Base-by-base conservation (phyloP, 2,329 filamentous ascomycete genomes). In the Dactylellina cionopaga region DNA sequence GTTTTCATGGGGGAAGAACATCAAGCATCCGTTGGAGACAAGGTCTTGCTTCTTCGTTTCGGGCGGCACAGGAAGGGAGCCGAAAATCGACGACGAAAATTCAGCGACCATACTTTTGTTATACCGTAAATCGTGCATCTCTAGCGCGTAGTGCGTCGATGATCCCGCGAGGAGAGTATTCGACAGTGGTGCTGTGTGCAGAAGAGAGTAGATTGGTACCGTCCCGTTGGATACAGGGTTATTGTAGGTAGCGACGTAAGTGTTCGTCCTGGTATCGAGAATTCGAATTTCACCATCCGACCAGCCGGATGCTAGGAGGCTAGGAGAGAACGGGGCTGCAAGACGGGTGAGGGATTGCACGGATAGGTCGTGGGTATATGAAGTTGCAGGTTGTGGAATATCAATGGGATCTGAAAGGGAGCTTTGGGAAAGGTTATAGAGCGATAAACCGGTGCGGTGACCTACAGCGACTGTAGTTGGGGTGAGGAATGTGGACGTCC, bases 211-310 rank as follows among this genome's bases (percentile, higher is more conserved):
- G 10, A 68, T 29, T 3, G 63, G 63, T 0, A 58, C 63, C 5
- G n/a, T 5, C 13, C 59, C 41, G 24, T 29, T 33, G 5, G 31
- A 31, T 0, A 59, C 25, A 0, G 39, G 15, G 24, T 68, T 46
- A 19, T 33, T 27, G 33, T 43, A 58, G 6, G 54, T 47, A 2
- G 63, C 63, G 2, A 51, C 35, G 27, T 51, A 58, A 0, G 10
- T 13, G 6, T 35, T 33, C n/a, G 25, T 25, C 7, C 63, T 27
- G 43, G 19, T 51, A 24, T 68, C 63, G 13, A 51, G 11, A 2
- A 68, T n/a, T 2, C 63, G 63, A 17, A 44, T 56, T 11, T 19
- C 25, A 7, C 63, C 63, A 27, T 68, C 63, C 4, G 51, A 68
- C 63, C 63, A 68, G 5, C 63, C 63, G 4, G 52, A 49, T 35